These are phyloP conservation scores for Huntiella abstrusa DNA, from an alignment of 2,329 filamentous ascomycete species.

Conservation along the genomic window DNA sequence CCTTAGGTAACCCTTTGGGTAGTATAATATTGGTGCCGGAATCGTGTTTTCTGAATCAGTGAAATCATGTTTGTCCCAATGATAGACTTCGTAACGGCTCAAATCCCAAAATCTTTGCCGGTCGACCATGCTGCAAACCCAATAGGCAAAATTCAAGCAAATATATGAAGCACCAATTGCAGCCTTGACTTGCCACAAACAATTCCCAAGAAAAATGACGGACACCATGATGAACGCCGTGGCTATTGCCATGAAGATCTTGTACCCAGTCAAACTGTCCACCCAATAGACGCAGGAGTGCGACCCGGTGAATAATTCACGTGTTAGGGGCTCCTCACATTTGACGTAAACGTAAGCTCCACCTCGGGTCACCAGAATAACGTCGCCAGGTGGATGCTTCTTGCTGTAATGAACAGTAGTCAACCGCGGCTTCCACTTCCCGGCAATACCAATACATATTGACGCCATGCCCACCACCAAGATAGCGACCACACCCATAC, in stretches of 20 bases:
- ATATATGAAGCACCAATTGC: constrained; percentile 40
- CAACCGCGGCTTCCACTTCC: constrained; percentile 36
- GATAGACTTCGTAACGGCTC: constrained; percentile 26
- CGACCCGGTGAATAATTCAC: constrained; percentile 41
- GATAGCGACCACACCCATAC: constrained; percentile 24
- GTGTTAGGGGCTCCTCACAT: constrained; percentile 39
- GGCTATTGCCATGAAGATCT: constrained; percentile 35
- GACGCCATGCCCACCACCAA: constrained; percentile 31
- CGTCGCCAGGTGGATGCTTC: constrained; percentile 33
- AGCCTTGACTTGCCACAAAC: constrained; percentile 39
- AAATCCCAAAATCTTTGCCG: constrained; percentile 36
- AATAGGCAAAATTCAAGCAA: constrained; percentile 39
- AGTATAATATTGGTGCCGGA: neutral
- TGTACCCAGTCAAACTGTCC: constrained; percentile 23
- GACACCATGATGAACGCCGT: constrained; percentile 42
- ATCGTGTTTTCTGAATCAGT: neutral
- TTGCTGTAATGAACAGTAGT: constrained; percentile 30
- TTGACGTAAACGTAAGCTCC: constrained; percentile 39
- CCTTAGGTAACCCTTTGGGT: neutral
- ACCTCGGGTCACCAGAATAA: constrained; percentile 40
- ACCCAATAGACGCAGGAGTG: constrained; percentile 35
- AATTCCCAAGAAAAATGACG: constrained; percentile 43
- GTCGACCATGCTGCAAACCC: constrained; percentile 33
- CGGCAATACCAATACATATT: constrained; percentile 35
- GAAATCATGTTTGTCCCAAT: constrained; percentile 18